Conservation (phyloP, 1,284 basidiomycete species). For the Trametes sp. region DNA sequence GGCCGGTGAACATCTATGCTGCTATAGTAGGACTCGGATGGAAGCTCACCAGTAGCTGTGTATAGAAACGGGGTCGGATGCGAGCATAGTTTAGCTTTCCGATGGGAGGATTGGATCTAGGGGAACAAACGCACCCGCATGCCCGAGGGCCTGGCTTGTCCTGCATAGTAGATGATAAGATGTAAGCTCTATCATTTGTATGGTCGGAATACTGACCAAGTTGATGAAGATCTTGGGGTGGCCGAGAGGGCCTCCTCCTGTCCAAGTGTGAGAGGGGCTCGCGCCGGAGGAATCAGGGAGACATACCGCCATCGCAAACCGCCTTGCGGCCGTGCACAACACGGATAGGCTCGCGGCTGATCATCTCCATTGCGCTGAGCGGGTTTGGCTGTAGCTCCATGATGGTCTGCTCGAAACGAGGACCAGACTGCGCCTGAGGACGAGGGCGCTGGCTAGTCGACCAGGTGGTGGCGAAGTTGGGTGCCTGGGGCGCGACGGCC, state of each 20-base stretch:
- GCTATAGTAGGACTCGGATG: slow-evolving; percentile 5
- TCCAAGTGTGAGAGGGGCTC: slow-evolving; percentile 1
- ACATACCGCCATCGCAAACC: slow-evolving; percentile 92
- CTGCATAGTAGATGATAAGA: slow-evolving; percentile 43
- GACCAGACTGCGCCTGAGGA: slow-evolving; percentile 60
- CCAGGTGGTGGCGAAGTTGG: slow-evolving; percentile 82
- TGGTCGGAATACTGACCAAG: slow-evolving; percentile 65
- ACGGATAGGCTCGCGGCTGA: slow-evolving; percentile 86
- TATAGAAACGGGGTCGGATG: slow-evolving; percentile 12
- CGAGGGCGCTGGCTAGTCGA: slow-evolving; percentile 76
- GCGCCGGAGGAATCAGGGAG: background rate
- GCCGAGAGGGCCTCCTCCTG: slow-evolving; percentile 94
- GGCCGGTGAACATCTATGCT: slow-evolving; percentile 11
- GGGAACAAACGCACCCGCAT: slow-evolving; percentile 69
- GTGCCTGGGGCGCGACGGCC: slow-evolving; percentile 66
- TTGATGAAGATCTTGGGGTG: slow-evolving; percentile 98
- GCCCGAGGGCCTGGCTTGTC: slow-evolving; percentile 79
- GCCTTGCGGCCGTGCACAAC: slow-evolving; percentile 85
- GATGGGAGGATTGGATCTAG: slow-evolving; percentile 28
- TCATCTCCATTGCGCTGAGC: slow-evolving; percentile 91
- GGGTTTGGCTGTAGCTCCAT: slow-evolving; percentile 90
- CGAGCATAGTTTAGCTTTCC: slow-evolving; percentile 23
- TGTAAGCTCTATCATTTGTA: background rate
- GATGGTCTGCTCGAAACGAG: slow-evolving; percentile 92
- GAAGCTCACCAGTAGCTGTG: slow-evolving; percentile 82